Conservation (phyloP, 441 rosid species). For the Mallotus japonicus region DNA sequence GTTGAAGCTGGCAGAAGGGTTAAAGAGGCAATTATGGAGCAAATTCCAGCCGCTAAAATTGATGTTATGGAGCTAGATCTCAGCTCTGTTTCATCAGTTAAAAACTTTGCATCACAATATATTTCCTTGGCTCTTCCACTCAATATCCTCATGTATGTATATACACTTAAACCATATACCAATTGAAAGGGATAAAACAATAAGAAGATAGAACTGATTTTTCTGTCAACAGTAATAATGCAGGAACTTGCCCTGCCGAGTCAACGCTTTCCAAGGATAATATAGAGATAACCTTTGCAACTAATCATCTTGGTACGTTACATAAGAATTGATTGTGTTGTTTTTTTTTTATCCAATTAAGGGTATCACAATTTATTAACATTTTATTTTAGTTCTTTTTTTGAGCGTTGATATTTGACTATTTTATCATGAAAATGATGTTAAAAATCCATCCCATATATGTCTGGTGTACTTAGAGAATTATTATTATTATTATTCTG, state of each 20-base stretch:
- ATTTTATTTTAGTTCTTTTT: no score
- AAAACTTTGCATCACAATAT: slow-evolving; percentile 32
- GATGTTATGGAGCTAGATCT: slow-evolving; percentile 39
- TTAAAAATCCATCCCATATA: no score
- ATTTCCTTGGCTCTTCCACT: slow-evolving; percentile 30
- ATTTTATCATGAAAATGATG: neutral
- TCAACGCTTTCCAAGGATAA: slow-evolving; percentile 32
- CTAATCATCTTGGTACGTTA: slow-evolving; percentile 32
- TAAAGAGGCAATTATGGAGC: slow-evolving; percentile 26
- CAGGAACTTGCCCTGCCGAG: slow-evolving; percentile 29
- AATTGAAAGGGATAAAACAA: neutral
- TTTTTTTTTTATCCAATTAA: no score
- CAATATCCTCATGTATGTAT: slow-evolving; percentile 36
- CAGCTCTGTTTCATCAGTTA: slow-evolving; percentile 27
- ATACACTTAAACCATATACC: neutral
- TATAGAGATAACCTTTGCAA: slow-evolving; percentile 36
- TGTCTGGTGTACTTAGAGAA: neutral
- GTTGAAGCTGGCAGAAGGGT: slow-evolving; percentile 25
- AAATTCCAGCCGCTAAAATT: slow-evolving; percentile 28
- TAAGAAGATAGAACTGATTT: neutral
- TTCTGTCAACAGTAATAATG: slow-evolving; percentile 32
- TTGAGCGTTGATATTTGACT: no score
- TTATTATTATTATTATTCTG: neutral
- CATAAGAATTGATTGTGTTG: no score
- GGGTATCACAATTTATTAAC: no score